Conservation (phyloP, 164 flowering plant species). For the Aristolochia californica region DNA sequence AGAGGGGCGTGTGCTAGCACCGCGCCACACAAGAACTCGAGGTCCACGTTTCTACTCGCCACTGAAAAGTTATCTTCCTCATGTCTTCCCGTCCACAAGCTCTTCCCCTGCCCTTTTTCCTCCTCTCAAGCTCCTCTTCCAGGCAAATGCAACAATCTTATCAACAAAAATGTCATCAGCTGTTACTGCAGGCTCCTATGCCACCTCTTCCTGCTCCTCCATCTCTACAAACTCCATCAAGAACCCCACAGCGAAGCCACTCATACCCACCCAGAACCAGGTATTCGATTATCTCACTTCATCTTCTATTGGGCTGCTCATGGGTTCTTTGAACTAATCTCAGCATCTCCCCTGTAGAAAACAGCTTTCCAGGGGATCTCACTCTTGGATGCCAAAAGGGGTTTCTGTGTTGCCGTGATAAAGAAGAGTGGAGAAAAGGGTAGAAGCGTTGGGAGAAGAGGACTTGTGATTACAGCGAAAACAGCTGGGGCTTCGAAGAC, state of each 20-base stretch:
- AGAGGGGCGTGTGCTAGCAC: no score
- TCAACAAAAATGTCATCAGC: constrained; percentile 31
- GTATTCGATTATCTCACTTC: constrained; percentile 9
- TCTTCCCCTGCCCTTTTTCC: not conserved
- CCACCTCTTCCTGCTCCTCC: constrained; percentile 25
- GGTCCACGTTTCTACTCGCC: not conserved
- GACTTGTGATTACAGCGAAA: constrained; percentile 52
- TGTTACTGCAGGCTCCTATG: constrained; percentile 28
- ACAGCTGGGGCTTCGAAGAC: constrained; percentile 72
- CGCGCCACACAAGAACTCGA: no score
- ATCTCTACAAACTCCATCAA: constrained; percentile 20
- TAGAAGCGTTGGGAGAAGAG: constrained; percentile 6
- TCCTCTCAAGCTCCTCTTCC: not conserved
- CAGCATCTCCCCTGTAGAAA: constrained; percentile 28
- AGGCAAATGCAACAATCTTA: not conserved
- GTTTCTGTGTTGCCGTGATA: constrained; percentile 18
- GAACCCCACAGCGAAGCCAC: constrained; percentile 11
- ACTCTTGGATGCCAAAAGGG: constrained; percentile 53
- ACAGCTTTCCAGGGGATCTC: constrained; percentile 57
- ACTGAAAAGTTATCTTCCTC: constrained; percentile 1
- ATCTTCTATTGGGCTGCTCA: not conserved
- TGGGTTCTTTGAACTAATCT: not conserved
- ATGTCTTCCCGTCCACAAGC: constrained; percentile 1
- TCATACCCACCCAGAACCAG: constrained; percentile 20
- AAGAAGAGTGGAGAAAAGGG: constrained; percentile 11